These are phyloP conservation scores for Xylariaceae sp. DNA, from an alignment of 2,329 filamentous ascomycete genomes.

Conservation along the genomic window DNA sequence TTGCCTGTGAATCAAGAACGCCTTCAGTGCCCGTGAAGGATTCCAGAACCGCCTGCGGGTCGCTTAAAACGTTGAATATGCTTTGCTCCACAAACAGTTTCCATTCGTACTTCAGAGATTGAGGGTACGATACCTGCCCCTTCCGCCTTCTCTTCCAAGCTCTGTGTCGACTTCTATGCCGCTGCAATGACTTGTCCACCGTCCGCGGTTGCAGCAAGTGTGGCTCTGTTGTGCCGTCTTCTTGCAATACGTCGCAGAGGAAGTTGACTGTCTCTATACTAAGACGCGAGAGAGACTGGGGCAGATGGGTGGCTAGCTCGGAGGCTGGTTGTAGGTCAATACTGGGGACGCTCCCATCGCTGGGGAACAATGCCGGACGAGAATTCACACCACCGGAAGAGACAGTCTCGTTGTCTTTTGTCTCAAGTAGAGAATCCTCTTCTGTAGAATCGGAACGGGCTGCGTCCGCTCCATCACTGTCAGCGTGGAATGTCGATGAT, in stretches of 20 bases:
- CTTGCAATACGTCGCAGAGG: slow-evolving; percentile 54
- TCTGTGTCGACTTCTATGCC: slow-evolving; percentile 25
- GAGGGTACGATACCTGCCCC: slow-evolving; percentile 22
- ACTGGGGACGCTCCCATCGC: slow-evolving; percentile 19
- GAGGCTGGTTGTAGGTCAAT: slow-evolving; percentile 15
- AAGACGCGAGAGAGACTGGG: slow-evolving; percentile 52
- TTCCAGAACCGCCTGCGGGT: slow-evolving; percentile 46
- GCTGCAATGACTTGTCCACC: slow-evolving; percentile 28
- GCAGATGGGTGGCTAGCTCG: slow-evolving; percentile 37
- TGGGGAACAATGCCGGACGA: slow-evolving; percentile 17
- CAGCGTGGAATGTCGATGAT: slow-evolving; percentile 14
- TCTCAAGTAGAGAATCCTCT: slow-evolving; percentile 16
- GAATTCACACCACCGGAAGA: slow-evolving; percentile 19
- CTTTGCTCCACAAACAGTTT: slow-evolving; percentile 58
- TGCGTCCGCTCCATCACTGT: slow-evolving; percentile 14
- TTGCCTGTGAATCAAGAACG: slow-evolving; percentile 53
- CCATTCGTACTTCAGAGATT: slow-evolving; percentile 44
- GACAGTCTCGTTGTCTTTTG: slow-evolving; percentile 23
- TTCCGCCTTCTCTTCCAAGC: slow-evolving; percentile 32
- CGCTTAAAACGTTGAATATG: slow-evolving; percentile 58
- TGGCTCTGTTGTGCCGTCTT: slow-evolving; percentile 49
- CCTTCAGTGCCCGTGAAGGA: slow-evolving; percentile 52
- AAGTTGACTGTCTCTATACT: slow-evolving; percentile 54
- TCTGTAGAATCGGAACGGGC: slow-evolving; percentile 7
- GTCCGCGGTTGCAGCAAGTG: slow-evolving; percentile 40